Evolutionary conservation across 345 rosid species (phyloP).

Genomic region (Luvunga scandens): DNA sequence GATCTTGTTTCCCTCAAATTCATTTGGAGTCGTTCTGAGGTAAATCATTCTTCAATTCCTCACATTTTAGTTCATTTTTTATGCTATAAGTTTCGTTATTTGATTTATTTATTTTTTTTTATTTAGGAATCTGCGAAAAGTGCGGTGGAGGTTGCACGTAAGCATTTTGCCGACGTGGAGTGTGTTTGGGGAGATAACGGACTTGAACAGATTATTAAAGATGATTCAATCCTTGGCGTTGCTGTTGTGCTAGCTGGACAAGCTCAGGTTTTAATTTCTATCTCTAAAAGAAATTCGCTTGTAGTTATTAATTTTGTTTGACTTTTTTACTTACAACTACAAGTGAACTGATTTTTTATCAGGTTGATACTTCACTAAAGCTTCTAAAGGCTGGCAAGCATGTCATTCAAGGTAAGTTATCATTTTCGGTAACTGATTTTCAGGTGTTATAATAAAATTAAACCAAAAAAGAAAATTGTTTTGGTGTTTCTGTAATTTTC

Average conservation of each 20-base stretch:
- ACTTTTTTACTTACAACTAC: not conserved
- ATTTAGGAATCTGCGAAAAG: conserved; percentile 75
- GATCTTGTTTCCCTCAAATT: conserved; percentile 56
- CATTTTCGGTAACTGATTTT: not conserved
- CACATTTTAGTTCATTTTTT: not conserved
- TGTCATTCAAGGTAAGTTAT: conserved; percentile 76
- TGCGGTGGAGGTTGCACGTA: conserved; percentile 72
- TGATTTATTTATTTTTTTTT: not conserved
- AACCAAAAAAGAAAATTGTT: not conserved
- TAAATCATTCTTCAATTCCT: not conserved
- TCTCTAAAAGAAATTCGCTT: not conserved
- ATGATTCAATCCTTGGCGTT: conserved; percentile 64
- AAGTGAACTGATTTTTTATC: conserved; percentile 12
- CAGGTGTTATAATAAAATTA: not conserved
- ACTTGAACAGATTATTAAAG: conserved; percentile 60
- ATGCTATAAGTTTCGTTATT: not conserved
- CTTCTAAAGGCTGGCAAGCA: conserved; percentile 90
- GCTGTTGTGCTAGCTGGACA: conserved; percentile 97
- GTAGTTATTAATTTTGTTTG: not conserved
- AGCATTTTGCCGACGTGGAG: conserved; percentile 72
- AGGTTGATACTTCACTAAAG: conserved; percentile 79
- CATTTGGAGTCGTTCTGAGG: conserved; percentile 96
- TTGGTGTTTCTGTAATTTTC: conserved; percentile 7
- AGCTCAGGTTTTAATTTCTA: conserved; percentile 49
- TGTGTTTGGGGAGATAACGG: conserved; percentile 90